phyloP scores from a whole-genome alignment of 225 moss, liverwort and hornwort genomes.

The Marchantia paleacea region DNA sequence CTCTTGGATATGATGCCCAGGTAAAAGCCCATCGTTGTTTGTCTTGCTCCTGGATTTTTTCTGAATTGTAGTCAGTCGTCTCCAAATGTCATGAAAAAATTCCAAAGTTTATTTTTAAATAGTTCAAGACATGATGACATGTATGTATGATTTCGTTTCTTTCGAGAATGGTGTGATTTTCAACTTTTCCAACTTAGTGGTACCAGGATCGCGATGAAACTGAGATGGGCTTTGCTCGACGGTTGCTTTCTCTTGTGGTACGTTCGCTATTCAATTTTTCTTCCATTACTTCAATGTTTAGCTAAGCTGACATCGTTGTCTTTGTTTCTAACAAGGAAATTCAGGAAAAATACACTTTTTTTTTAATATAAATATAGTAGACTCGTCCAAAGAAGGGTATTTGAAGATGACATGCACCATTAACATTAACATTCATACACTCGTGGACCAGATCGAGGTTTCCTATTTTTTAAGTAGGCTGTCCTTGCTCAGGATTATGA shows the following conservation, averaged over 20 bases:
- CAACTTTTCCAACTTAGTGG: not conserved
- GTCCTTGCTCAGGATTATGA: conserved; percentile 66
- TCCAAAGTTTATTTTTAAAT: not conserved
- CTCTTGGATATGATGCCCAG: conserved; percentile 70
- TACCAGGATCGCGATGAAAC: conserved; percentile 73
- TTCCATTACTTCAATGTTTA: not conserved
- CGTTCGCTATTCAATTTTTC: not conserved
- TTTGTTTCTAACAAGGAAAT: too few relatives aligned
- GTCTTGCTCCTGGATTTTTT: not conserved
- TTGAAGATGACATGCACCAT: not conserved
- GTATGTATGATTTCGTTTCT: too few relatives aligned
- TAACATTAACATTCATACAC: not conserved
- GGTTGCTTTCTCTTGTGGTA: conserved; percentile 91
- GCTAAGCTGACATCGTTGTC: not conserved
- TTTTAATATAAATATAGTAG: too few relatives aligned
- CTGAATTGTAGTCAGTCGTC: not conserved
- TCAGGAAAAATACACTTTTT: too few relatives aligned
- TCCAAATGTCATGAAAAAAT: not conserved
- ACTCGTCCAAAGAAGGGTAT: too few relatives aligned
- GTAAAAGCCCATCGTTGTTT: conserved; percentile 30
- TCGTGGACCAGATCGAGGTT: not conserved
- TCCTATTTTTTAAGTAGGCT: not conserved
- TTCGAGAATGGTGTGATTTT: not conserved
- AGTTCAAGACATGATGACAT: not conserved
- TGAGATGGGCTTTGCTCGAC: conserved; percentile 79